A percentile compares a stretch with the other conserved stretches of the same genome.
phyloP scores from a whole-genome alignment of 805 yeast genomes.

The Teunomyces atbi region DNA sequence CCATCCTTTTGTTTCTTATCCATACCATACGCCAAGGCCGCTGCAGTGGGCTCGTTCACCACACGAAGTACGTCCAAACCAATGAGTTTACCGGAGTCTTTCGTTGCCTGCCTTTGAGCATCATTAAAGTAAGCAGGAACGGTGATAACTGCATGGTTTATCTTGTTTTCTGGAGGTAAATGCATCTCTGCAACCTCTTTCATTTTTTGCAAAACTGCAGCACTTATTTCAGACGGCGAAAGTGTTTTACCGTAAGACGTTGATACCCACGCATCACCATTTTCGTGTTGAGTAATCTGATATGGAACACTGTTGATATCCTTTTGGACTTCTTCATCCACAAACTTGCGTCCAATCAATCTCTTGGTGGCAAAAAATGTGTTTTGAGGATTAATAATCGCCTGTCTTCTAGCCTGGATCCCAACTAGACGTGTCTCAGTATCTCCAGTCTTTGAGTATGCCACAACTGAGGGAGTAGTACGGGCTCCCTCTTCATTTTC shows the following conservation, averaged over 20 bases:
- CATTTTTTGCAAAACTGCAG: constrained; percentile 62
- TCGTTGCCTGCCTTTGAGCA: constrained; percentile 81
- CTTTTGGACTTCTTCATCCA: constrained; percentile 67
- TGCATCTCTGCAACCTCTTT: constrained; percentile 62
- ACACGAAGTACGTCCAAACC: constrained; percentile 75
- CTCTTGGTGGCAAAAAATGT: constrained; percentile 83
- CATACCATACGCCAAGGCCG: constrained; percentile 79
- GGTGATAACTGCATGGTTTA: constrained; percentile 75
- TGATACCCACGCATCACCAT: constrained; percentile 71
- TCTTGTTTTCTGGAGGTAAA: constrained; percentile 14
- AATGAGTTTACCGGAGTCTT: constrained; percentile 71
- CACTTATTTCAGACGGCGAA: constrained; percentile 74
- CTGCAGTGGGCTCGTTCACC: constrained; percentile 83
- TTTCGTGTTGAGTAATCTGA: constrained; percentile 53
- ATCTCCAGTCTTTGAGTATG: constrained; percentile 43
- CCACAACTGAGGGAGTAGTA: constrained; percentile 79
- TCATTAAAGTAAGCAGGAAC: constrained; percentile 86
- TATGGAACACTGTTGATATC: constrained; percentile 65
- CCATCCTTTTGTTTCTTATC: constrained; percentile 53
- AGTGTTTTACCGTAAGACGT: constrained; percentile 40
- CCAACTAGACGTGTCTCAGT: constrained; percentile 48
- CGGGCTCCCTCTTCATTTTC: constrained; percentile 78
- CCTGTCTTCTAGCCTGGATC: constrained; percentile 73
- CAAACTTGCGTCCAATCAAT: constrained; percentile 69
- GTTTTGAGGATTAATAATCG: constrained; percentile 69